phyloP scores from a whole-genome alignment of 2,329 filamentous ascomycete genomes.

The Lojkania enalia region DNA sequence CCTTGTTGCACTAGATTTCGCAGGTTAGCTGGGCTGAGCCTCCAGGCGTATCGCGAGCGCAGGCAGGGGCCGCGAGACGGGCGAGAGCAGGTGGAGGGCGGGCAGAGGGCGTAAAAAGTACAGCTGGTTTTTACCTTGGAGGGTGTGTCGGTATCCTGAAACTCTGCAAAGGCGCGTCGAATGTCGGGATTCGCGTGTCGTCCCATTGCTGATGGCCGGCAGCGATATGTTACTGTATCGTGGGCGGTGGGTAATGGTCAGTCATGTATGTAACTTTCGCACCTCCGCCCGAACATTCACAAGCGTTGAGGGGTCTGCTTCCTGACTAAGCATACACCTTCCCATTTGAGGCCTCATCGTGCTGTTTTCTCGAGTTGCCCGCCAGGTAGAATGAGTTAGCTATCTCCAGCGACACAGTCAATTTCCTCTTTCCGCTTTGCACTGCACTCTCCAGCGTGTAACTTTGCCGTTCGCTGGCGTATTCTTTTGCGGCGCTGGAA shows the following conservation, averaged over 20 bases:
- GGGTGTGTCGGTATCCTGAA: conserved; percentile 47
- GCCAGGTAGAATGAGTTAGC: too few species aligned
- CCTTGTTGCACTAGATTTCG: conserved; percentile 52
- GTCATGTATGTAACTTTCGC: conserved; percentile 18
- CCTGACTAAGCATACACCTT: conserved; percentile 7
- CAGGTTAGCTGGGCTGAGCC: too few species aligned
- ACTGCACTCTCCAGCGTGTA: too few species aligned
- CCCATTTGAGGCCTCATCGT: conserved; percentile 1
- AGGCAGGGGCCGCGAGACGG: background rate
- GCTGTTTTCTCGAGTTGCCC: too few species aligned
- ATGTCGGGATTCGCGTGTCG: conserved; percentile 50
- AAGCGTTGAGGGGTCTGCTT: background rate
- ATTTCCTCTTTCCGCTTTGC: too few species aligned
- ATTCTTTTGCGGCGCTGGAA: background rate
- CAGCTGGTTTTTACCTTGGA: conserved; percentile 41
- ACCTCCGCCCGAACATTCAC: background rate
- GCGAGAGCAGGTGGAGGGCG: conserved; percentile 2
- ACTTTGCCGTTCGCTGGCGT: background rate
- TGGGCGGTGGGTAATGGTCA: conserved; percentile 9
- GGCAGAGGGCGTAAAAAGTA: background rate
- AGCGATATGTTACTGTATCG: conserved; percentile 19
- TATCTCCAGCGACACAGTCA: too few species aligned
- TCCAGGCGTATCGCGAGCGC: too few species aligned
- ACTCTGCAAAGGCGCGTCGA: conserved; percentile 45
- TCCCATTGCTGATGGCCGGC: conserved; percentile 20